Conservation (phyloP, 768 basidiomycete species). For the Amyloporia xantha region DNA sequence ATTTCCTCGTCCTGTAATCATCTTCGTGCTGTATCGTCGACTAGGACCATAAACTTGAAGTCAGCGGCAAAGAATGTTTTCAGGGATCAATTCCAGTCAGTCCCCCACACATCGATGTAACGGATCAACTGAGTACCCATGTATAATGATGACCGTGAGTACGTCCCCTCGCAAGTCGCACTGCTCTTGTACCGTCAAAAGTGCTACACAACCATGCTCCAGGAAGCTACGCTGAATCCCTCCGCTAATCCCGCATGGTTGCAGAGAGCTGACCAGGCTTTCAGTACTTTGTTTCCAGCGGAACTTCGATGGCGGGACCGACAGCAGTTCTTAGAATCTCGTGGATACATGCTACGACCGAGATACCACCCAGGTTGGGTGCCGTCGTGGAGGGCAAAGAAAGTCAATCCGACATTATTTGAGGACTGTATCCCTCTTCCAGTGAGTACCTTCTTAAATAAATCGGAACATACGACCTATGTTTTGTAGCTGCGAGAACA, state of each 20-base stretch:
- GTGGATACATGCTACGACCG: neutral
- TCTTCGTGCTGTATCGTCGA: no score
- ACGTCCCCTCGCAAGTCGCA: neutral
- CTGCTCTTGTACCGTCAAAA: neutral
- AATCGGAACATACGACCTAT: neutral
- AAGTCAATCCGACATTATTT: neutral
- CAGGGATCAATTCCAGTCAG: no score
- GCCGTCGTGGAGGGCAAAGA: neutral
- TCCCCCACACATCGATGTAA: no score
- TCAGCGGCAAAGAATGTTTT: no score
- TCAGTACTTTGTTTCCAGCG: neutral
- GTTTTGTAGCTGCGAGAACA: neutral
- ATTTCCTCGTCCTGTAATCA: no score
- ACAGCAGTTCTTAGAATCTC: neutral
- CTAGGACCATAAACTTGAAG: no score
- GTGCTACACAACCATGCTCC: neutral
- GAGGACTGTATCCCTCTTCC: neutral
- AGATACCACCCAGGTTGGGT: neutral
- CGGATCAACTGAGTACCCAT: no score
- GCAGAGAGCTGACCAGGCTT: neutral
- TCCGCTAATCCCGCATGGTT: neutral
- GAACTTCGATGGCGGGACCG: constrained; percentile 12
- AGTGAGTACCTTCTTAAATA: neutral
- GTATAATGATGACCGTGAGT: no score
- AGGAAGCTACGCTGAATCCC: neutral